Conservation (phyloP, 257 asterid genomes). For the Solanum virginianum region DNA sequence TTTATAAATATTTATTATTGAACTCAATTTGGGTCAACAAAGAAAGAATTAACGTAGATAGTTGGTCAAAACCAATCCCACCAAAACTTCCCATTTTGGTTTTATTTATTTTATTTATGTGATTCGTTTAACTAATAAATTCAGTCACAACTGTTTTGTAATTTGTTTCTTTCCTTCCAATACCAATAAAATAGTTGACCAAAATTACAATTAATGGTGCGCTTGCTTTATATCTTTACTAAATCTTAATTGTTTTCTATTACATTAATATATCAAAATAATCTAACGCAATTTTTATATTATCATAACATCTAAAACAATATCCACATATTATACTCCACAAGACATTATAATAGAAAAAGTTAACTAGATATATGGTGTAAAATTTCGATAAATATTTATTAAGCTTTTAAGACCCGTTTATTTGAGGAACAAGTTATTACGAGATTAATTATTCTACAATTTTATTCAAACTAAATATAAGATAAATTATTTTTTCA, state of each 20-base stretch:
- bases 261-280: neutral
- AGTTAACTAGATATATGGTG: neutral
- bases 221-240: neutral
- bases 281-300: neutral
- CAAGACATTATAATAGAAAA: neutral
- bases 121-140: neutral
- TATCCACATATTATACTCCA: neutral
- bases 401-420: neutral
- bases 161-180: neutral
- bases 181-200: conserved; percentile 8
- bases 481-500: rapidly evolving
- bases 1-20: neutral
- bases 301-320: neutral
- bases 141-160: neutral
- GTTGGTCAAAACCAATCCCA: conserved; percentile 15
- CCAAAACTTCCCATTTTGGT: neutral
- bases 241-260: neutral
- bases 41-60: neutral
- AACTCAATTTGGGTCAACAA: neutral
- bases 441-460: rapidly evolving
- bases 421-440: rapidly evolving
- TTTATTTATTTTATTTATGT: neutral
- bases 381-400: rapidly evolving
- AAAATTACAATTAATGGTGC: conserved; percentile 10
- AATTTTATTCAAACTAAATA: neutral